phyloP scores from a whole-genome alignment of 768 basidiomycete species.

The Tricholoma furcatifolium region DNA sequence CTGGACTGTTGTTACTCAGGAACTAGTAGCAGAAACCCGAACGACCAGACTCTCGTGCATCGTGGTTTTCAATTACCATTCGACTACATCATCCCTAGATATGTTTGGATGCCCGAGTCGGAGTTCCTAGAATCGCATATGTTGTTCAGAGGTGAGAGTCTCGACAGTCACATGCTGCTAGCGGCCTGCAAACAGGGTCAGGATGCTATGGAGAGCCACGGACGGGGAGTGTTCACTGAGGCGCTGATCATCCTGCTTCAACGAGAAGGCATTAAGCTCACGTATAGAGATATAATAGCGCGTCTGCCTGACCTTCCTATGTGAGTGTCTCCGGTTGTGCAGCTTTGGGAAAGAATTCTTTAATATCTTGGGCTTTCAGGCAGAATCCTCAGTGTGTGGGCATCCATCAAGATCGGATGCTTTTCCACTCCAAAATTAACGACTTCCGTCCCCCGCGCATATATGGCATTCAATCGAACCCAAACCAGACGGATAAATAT shows the following conservation, averaged over 20 bases:
- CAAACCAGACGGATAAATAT: background rate
- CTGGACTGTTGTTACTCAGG: constrained; percentile 10
- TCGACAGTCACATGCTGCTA: constrained; percentile 4
- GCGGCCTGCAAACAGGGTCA: constrained; percentile 11
- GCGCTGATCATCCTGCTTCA: background rate
- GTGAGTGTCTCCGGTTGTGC: background rate
- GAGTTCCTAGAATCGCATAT: background rate
- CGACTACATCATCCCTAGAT: background rate
- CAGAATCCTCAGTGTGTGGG: constrained; percentile 11
- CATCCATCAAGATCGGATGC: background rate
- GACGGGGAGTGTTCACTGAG: constrained; percentile 4
- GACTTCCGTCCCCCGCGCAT: too few species aligned
- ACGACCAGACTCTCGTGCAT: background rate
- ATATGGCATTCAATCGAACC: background rate
- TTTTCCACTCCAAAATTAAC: background rate
- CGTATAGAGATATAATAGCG: constrained; percentile 3
- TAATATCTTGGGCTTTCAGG: background rate
- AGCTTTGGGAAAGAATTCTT: background rate
- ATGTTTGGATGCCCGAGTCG: background rate
- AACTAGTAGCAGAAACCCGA: background rate
- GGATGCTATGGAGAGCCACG: background rate
- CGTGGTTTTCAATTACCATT: background rate
- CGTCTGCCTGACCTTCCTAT: background rate
- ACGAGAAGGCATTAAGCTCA: background rate
- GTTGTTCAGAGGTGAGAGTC: background rate